A percentile compares a stretch with the other conserved stretches of the same genome.
phyloP scores from a whole-genome alignment of 345 rosid genomes.

The Gossypium anomalum region DNA sequence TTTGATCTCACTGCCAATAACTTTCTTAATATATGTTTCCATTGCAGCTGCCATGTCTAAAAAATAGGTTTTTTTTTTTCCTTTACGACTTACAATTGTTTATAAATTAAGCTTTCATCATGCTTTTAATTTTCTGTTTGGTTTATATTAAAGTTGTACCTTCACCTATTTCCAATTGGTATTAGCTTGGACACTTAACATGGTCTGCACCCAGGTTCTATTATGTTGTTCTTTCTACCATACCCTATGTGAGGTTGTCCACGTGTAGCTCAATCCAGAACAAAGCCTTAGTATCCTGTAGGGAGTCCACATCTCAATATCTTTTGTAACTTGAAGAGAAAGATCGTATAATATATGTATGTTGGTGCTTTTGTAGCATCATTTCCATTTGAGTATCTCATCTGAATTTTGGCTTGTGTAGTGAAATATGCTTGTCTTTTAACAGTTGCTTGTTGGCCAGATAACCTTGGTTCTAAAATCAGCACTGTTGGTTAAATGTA shows the following conservation, averaged over 20 bases:
- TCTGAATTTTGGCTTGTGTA: background rate
- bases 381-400: background rate
- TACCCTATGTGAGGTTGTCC: background rate
- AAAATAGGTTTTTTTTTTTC: background rate
- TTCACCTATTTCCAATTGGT: background rate
- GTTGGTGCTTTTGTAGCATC: background rate
- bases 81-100: background rate
- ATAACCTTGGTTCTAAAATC: background rate
- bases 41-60: background rate
- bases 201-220: background rate
- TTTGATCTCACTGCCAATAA: background rate
- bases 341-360: background rate
- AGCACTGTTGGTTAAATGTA: slow-evolving; percentile 20
- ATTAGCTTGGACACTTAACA: background rate
- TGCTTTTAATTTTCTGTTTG: background rate
- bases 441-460: background rate
- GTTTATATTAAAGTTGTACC: background rate
- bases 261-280: background rate
- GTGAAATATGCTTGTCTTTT: background rate
- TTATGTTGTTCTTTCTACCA: background rate
- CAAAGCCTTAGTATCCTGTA: background rate
- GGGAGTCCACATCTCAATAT: background rate
- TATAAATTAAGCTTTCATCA: background rate
- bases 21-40: background rate
- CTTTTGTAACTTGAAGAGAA: background rate